Evolutionary conservation across 2,329 filamentous ascomycete genomes (phyloP), one percentile per base, ranked within the genome.

Genomic region (Ciborinia camelliae): DNA sequence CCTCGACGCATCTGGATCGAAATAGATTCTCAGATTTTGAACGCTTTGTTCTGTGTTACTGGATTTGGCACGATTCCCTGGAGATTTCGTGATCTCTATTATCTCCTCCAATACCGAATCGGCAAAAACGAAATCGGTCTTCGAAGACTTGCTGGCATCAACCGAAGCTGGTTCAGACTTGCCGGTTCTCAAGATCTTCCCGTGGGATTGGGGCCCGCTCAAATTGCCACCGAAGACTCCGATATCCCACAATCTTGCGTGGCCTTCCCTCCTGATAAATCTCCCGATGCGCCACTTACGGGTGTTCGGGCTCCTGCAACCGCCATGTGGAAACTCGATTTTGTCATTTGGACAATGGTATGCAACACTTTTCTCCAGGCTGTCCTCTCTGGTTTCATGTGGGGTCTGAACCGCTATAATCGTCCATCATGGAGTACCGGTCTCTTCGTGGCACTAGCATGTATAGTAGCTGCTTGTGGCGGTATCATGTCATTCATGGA

Each of bases 1-100:
- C 86, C 90, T 2, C 85, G 91, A n/a, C 82, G 89, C 26, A 87
- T 87, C 66, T 96, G 92, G 92, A 86, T 97, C 69, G 92, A 97
- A 77, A 88, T 86, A 71, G 90, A 92, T 75, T 90, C 89, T 1
- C 92, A 96, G 74, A 89, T 96, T 65, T 78, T 94, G 28, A 96
- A 92, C 72, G 89, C 84, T 0, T 83, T 96, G 1, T 96, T 96
- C 81, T 95, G 91, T 76, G 87, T 96, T 8, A 94, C 91, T 1
- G 91, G 88, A 1, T 94, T 96, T 69, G 92, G 92, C 0, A 81
- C 95, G 15, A 88, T 90, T 1, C 92, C 92, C 0, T 96, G 91
- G 92, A 84, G 92, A 39, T 90, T 93, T 70, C 82, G 92, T 39
- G 92, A 96, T 74, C 77, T 92, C 12, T 95, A 88, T 75, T 92